Conservation (phyloP, 768 basidiomycete genomes). For the Lactarius hengduanensis region DNA sequence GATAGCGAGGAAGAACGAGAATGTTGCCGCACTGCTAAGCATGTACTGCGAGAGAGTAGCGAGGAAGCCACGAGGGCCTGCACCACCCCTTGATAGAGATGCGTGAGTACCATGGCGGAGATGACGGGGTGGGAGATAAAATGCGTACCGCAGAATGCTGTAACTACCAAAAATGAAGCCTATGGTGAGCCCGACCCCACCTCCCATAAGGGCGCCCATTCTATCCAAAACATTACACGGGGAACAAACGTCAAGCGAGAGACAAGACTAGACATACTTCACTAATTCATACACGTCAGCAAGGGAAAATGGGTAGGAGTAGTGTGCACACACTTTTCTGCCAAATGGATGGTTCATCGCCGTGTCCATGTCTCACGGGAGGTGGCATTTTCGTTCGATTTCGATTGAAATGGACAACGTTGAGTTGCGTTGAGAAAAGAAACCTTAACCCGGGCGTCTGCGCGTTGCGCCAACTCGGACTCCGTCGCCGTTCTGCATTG, state of each 20-base stretch:
- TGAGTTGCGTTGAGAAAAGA: background rate
- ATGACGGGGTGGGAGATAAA: background rate
- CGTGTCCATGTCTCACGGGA: slow-evolving; percentile 22
- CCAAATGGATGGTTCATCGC: slow-evolving; percentile 29
- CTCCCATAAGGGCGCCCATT: slow-evolving; percentile 92
- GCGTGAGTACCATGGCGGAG: slow-evolving; percentile 8
- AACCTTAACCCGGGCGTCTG: slow-evolving; percentile 19
- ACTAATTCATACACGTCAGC: slow-evolving; percentile 40
- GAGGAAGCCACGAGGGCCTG: slow-evolving; percentile 85
- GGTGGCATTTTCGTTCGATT: slow-evolving; percentile 25
- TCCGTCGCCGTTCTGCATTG: slow-evolving; percentile 1
- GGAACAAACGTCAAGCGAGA: slow-evolving; percentile 7
- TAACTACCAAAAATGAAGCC: slow-evolving; percentile 97
- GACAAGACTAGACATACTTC: slow-evolving; percentile 47
- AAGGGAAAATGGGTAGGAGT: background rate
- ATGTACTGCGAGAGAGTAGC: slow-evolving; percentile 97
- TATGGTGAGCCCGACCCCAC: slow-evolving; percentile 92
- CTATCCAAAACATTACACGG: slow-evolving; percentile 40
- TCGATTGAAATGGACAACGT: slow-evolving; percentile 2
- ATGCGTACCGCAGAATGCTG: slow-evolving; percentile 79
- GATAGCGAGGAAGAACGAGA: slow-evolving; percentile 95
- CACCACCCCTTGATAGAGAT: slow-evolving; percentile 61
- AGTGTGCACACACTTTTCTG: slow-evolving; percentile 28
- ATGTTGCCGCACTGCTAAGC: slow-evolving; percentile 96
- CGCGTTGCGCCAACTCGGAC: background rate